phyloP scores from a whole-genome alignment of 169 alveolate genomes.

The Fabrea salina region DNA sequence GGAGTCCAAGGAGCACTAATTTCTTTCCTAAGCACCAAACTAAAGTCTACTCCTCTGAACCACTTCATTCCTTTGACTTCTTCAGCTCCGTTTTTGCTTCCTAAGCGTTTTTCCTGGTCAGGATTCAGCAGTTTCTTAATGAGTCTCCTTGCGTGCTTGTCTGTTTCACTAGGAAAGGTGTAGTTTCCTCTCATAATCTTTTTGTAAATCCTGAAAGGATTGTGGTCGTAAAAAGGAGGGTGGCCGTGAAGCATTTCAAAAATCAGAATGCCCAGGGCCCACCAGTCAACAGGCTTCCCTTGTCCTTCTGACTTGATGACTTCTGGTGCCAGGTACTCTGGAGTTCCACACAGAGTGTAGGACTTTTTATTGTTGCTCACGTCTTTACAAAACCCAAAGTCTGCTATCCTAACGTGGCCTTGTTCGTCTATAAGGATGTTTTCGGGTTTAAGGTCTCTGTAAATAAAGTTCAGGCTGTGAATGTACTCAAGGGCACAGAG shows the following conservation, averaged over 20 bases:
- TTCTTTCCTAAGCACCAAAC: constrained; percentile 45
- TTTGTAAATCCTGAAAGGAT: constrained; percentile 15
- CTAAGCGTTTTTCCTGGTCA: neutral
- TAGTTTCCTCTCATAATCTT: constrained; percentile 20
- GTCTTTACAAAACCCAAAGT: constrained; percentile 80
- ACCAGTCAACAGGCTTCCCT: constrained; percentile 60
- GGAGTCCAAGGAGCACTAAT: constrained; percentile 85
- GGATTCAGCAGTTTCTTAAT: neutral
- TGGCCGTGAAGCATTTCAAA: constrained; percentile 61
- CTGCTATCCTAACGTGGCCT: constrained; percentile 76
- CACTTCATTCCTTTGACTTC: constrained; percentile 13
- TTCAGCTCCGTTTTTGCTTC: neutral
- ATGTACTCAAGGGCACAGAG: constrained; percentile 61
- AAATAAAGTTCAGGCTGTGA: constrained; percentile 54
- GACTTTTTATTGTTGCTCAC: constrained; percentile 63
- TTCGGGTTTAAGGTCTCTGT: constrained; percentile 73
- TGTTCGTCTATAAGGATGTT: constrained; percentile 62
- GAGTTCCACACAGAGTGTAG: constrained; percentile 85
- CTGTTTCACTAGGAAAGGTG: neutral
- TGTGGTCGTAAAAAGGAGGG: constrained; percentile 42
- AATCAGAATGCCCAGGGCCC: constrained; percentile 53
- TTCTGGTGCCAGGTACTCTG: constrained; percentile 87
- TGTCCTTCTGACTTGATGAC: constrained; percentile 58
- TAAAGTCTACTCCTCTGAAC: constrained; percentile 85
- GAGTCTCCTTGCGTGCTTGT: neutral